A percentile compares a stretch with the other conserved stretches of the same genome.
phyloP scores from a whole-genome alignment of 2,329 filamentous ascomycete species.

The Cordyceps militaris region DNA sequence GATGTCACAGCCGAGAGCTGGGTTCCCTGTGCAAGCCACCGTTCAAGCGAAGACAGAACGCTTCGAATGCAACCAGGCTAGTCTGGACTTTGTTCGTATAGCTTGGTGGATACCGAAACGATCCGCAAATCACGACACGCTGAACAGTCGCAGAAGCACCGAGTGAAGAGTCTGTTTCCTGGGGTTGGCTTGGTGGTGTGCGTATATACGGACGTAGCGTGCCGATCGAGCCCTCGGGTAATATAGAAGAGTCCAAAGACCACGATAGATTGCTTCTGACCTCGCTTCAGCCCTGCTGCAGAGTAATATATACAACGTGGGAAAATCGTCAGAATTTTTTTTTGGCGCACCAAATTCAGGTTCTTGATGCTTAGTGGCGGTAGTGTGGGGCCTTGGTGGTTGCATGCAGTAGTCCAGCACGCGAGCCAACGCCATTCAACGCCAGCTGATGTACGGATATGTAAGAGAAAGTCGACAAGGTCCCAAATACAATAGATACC shows the following conservation, averaged over 20 bases:
- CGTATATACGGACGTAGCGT: neutral
- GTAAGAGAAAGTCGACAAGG: neutral
- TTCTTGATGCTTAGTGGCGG: conserved; percentile 1
- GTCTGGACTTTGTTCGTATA: neutral
- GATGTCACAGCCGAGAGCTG: neutral
- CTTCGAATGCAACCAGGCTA: neutral
- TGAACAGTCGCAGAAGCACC: neutral
- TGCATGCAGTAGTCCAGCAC: neutral
- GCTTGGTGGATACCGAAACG: neutral
- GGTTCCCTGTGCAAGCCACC: neutral
- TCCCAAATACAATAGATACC: neutral
- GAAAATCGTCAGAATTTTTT: neutral
- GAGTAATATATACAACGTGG: neutral
- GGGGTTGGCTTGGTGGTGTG: neutral
- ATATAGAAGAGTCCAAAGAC: neutral
- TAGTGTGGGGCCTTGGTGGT: conserved; percentile 5
- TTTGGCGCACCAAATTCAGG: neutral
- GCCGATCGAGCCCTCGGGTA: neutral
- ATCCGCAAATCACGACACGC: neutral
- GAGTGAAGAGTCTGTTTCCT: neutral
- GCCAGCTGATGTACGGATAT: too few species aligned
- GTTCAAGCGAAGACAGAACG: neutral
- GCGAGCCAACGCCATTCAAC: neutral
- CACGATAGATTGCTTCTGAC: neutral
- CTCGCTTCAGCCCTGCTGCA: neutral